phyloP scores from a whole-genome alignment of 306 rosid genomes.

The Styphnolobium japonicum region DNA sequence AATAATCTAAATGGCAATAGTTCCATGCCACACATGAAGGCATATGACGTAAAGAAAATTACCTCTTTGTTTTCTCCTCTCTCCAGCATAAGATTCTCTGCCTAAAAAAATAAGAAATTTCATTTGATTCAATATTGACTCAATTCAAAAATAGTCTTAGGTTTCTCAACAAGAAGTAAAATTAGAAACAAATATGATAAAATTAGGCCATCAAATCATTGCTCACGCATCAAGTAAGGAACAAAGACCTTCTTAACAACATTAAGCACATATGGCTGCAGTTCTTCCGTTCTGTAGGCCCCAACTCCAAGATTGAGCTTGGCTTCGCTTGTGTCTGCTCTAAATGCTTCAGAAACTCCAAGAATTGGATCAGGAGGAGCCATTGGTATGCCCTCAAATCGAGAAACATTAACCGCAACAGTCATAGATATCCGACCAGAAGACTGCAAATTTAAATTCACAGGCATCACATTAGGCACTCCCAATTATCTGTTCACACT shows the following conservation, averaged over 20 bases:
- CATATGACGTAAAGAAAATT: not conserved
- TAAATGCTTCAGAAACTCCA: conserved; percentile 98
- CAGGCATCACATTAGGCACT: not conserved
- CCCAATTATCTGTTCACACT: not conserved
- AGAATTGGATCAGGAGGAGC: conserved; percentile 99
- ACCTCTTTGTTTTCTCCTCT: conserved; percentile 98
- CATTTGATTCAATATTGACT: conserved; percentile 12
- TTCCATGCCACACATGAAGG: conserved; percentile 15
- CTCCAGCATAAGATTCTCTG: conserved; percentile 86
- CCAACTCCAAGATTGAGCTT: conserved; percentile 99
- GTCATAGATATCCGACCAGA: conserved; percentile 69
- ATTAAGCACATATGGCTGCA: conserved; percentile 88
- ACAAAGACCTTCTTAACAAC: conserved; percentile 79
- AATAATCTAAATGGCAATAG: conserved; percentile 23
- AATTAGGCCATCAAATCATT: not conserved
- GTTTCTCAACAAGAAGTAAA: conserved; percentile 13
- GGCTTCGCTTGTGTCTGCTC: conserved; percentile 56
- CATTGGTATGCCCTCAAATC: conserved; percentile 86
- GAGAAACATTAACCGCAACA: conserved; percentile 70
- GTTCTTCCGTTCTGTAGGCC: conserved; percentile 85
- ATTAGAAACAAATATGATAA: not conserved
- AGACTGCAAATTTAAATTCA: conserved; percentile 47
- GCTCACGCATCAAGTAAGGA: conserved; percentile 6
- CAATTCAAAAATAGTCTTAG: not conserved
- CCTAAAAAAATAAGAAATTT: conserved; percentile 40